Base-by-base conservation (phyloP, 768 basidiomycete species). In the Mycena crocata region DNA sequence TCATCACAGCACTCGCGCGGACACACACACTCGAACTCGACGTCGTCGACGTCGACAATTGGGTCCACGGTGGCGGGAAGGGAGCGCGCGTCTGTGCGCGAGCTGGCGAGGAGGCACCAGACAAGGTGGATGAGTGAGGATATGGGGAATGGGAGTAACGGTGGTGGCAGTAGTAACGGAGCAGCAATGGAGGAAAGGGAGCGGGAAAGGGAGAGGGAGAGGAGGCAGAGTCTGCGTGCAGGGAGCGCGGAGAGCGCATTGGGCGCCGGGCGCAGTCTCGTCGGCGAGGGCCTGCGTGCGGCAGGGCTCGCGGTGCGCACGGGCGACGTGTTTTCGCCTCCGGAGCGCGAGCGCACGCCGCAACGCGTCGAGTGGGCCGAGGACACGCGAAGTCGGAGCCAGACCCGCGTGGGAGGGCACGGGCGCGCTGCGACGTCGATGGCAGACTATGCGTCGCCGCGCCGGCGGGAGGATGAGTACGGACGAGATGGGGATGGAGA, bases 191-290 rank as follows among this genome's bases (percentile, higher is more conserved):
- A 37, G 54, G 24, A 56, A 31, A 24, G 37, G 15, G 55, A 55
- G 31, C 35, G 45, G 28, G 32, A 57, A 1, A 37, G 46, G 30
- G 52, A 55, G 34, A 57, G 72, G 37, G 90, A 89, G 31, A 79
- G 86, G 30, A 78, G 85, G 45, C 92, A 92, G 73, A 82, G 82
- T 32, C 74, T 85, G 19, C 81, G 92, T 37, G 86, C 85, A 0
- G 92, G 92, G 6, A 93, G 90, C 73, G 90, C 88, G 3, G 93
- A 93, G 78, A 91, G 86, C 73, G 82, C 88, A 10, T 74, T 91
- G 30, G 83, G 77, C 17, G 75, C 67, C 19, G 84, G 87, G 14
- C 78, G 91, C 62, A 89, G 85, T 70, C 76, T 94, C 17, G 75
- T 92, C 12, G 87, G 90, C 5, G 91, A 93, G 75, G 88, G 88